Base-by-base conservation (phyloP, 495 filamentous ascomycete genomes). In the Beverwykella pulmonaria region DNA sequence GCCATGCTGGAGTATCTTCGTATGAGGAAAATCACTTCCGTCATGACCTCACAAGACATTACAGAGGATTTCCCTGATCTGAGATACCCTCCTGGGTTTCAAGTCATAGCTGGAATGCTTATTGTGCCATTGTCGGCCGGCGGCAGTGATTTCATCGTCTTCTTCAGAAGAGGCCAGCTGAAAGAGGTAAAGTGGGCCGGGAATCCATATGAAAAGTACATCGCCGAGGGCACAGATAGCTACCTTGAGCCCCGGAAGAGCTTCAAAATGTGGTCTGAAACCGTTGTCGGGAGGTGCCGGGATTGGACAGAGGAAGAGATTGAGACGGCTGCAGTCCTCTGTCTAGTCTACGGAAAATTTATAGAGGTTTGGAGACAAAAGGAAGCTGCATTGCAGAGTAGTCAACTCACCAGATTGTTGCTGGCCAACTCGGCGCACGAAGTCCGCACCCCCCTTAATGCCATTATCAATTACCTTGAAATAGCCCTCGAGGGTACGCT, bases 381-480 rank as follows among this genome's bases (percentile, higher is more conserved):
- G 61, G 93, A 98, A 72, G 90, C 88, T 0, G 90, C 89, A 3
- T 76, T 95, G 71, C 88, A 96, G 64, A 93, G 79, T 69, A 95
- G 89, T 59, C 87, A 92, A 46, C 79, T 98, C 19, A 96, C 91
- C 1, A 81, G 85, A 52, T 78, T 98, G 15, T 76, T 98, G 10
- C 80, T 97, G 1, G 91, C 93, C 10, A 97, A 98, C 71, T 95
- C 92, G 0, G 93, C 93, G 0, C 93, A 98, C 71, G 93, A 97
- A 79, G 91, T 98, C 17, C 89, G 93, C 30, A 98, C 93, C 0
- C 93, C 93, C 0, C 79, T 98, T 3, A 97, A 97, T 75, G 93
- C 93, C 22, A 95, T 98, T 71, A 94, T 98, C 74, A 98, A 98
- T 70, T 97, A 94, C 63, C 80, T 98, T 1, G 93, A 98, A 71